Evolutionary conservation across 192 early-diverging fungal genomes (phyloP).

Genomic region (Gamsiella multidivaricata): DNA sequence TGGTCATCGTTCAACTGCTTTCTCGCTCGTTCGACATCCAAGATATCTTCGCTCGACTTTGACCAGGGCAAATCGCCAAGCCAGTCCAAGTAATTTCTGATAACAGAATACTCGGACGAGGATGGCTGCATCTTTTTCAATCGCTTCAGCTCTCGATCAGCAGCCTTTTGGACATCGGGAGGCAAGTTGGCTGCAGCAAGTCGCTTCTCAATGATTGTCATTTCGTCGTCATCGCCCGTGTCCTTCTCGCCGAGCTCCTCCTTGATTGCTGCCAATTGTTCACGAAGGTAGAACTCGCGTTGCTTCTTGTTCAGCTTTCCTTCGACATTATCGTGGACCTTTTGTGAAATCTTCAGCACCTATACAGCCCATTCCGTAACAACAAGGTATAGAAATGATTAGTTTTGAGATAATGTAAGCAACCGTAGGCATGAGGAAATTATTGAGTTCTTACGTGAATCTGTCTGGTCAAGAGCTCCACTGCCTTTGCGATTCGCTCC

Average conservation of each 20-base stretch:
- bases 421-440: not conserved
- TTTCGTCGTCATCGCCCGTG: slow-evolving; percentile 72
- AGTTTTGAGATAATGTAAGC: too few species aligned
- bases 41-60: slow-evolving; percentile 63
- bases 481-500: slow-evolving; percentile 63
- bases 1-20: slow-evolving; percentile 83
- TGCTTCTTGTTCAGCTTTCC: slow-evolving; percentile 83
- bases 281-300: slow-evolving; percentile 79
- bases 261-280: slow-evolving; percentile 87
- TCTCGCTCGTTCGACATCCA: slow-evolving; percentile 76
- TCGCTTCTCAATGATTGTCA: slow-evolving; percentile 66
- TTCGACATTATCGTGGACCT: slow-evolving; percentile 77
- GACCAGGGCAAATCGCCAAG: slow-evolving; percentile 83
- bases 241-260: slow-evolving; percentile 81
- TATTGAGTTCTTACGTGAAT: slow-evolving; percentile 60
- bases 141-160: slow-evolving; percentile 73
- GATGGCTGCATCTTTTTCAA: slow-evolving; percentile 76
- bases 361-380: slow-evolving; percentile 27
- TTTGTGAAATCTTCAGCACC: slow-evolving; percentile 82
- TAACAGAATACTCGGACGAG: slow-evolving; percentile 82
- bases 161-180: slow-evolving; percentile 69
- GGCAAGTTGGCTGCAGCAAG: slow-evolving; percentile 66
- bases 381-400: not conserved
- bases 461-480: slow-evolving; percentile 77
- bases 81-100: slow-evolving; percentile 83